phyloP scores from a whole-genome alignment of 1,284 basidiomycete species.

The Fomitopsis schrenkii region DNA sequence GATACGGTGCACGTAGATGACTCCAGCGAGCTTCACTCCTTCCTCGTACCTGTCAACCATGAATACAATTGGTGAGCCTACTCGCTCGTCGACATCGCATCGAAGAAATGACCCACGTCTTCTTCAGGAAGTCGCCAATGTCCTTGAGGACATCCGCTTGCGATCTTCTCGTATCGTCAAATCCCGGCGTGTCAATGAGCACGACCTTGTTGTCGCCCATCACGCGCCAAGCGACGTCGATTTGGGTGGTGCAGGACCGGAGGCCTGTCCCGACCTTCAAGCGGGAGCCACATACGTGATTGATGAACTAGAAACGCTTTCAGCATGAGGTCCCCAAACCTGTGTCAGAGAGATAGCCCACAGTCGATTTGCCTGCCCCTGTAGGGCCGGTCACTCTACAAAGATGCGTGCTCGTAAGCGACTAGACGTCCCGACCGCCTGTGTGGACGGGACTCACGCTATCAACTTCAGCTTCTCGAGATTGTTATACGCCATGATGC shows the following conservation, averaged over 20 bases:
- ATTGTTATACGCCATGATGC: too few relatives aligned
- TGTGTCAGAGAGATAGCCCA: neutral
- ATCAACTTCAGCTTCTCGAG: too few relatives aligned
- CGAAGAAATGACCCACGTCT: neutral
- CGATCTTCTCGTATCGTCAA: conserved; percentile 34
- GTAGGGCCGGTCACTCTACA: conserved; percentile 20
- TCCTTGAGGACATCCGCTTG: conserved; percentile 35
- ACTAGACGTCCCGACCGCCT: too few relatives aligned
- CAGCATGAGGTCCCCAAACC: neutral
- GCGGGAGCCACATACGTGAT: conserved; percentile 16
- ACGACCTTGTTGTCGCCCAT: neutral
- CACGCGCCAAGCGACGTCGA: conserved; percentile 12
- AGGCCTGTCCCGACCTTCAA: conserved; percentile 12
- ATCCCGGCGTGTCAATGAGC: conserved; percentile 35
- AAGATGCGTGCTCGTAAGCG: neutral
- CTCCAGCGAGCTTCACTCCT: conserved; percentile 40
- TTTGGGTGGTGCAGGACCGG: conserved; percentile 15
- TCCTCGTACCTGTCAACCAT: conserved; percentile 30
- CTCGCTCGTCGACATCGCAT: neutral
- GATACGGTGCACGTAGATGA: conserved; percentile 55
- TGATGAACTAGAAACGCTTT: conserved; percentile 17
- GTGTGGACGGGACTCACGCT: too few relatives aligned
- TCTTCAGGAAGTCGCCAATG: conserved; percentile 2
- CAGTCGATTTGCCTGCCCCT: conserved; percentile 19
- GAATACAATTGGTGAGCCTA: neutral